Conservation (phyloP, 225 moss, liverwort and hornwort genomes). For the Sphagnum tenellum region DNA sequence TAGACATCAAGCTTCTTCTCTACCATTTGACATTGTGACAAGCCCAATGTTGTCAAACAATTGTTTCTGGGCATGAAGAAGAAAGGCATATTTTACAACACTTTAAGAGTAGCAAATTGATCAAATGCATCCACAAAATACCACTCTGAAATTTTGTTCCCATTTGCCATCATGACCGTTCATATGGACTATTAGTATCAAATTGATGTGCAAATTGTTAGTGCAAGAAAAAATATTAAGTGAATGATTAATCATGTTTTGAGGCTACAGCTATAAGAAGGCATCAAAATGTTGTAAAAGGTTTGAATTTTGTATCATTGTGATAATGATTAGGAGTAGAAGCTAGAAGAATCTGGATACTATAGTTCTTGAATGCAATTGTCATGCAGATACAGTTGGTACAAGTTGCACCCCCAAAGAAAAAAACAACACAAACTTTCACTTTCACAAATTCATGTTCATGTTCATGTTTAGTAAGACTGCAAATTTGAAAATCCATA, state of each 20-base stretch:
- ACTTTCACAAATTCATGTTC: too few relatives aligned
- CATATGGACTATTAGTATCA: too few relatives aligned
- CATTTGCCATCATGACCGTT: conserved; percentile 28
- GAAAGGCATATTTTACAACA: conserved; percentile 5
- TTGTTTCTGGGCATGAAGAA: too few relatives aligned
- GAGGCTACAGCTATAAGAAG: conserved; percentile 60
- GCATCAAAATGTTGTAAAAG: conserved; percentile 51
- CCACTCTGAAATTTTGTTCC: conserved; percentile 75
- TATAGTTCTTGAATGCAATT: conserved; percentile 53
- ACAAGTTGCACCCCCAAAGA: conserved; percentile 48
- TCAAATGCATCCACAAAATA: conserved; percentile 68
- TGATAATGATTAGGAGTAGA: conserved; percentile 5
- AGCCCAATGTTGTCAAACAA: too few relatives aligned
- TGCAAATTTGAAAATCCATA: too few relatives aligned
- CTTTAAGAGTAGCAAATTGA: conserved; percentile 74
- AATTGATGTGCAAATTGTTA: too few relatives aligned
- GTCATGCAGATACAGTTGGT: conserved; percentile 79
- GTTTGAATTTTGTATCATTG: conserved; percentile 7
- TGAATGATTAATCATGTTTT: too few relatives aligned
- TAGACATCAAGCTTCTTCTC: too few relatives aligned
- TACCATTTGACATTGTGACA: too few relatives aligned
- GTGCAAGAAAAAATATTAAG: too few relatives aligned
- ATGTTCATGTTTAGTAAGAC: too few relatives aligned
- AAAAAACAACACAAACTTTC: too few relatives aligned
- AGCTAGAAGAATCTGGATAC: conserved; percentile 32